Evolutionary conservation across 2,329 filamentous ascomycete species (phyloP), one percentile per base, ranked within the genome.

Genomic region (Fusarium phyllophilum): DNA sequence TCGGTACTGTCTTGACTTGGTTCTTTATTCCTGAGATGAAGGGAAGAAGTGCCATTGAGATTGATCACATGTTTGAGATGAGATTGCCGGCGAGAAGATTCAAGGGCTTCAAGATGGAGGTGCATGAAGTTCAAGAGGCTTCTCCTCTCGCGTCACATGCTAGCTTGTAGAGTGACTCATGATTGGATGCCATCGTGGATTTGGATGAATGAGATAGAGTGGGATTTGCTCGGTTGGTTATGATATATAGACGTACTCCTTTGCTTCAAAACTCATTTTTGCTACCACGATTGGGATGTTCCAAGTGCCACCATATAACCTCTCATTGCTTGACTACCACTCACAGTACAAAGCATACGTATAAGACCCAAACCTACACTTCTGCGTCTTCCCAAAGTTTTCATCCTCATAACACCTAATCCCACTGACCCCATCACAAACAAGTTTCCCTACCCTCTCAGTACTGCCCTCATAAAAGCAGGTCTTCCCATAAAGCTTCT

Each of bases 11-110:
- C 1, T 6, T 78, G 17, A 56, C 59, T 6, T 78, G 75, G 86
- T 6, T 75, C 5, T 74, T 66, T 5, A 44, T 77, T 1, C 75
- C 75, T 1, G 75, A 77, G 66, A 77, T 77, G 74, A 78, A 77
- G 42, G 75, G 72, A 12, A 33, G 74, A n/a, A 78, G 64, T 3
- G 52, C 68, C 12, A 67, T 62, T n/a, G 75, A 78, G 26, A 73
- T 77, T 38, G 75, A 77, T 24, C 64, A 75, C 8, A 77, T 77
- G 75, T 77, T 77, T 39, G 63, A 62, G 9, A 52, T 75, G 44
- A 41, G 29, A 20, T 22, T 77, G 1, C 56, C 67, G 7, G 51
- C 75, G 5, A 71, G 75, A 14, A 41, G 56, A 18, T 77, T 78
- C 18, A 67, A 75, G 62, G 10, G 34, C 5, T 70, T 41, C 6